phyloP scores from a whole-genome alignment of 2,329 filamentous ascomycete genomes.

The Aspergillus alliaceus region DNA sequence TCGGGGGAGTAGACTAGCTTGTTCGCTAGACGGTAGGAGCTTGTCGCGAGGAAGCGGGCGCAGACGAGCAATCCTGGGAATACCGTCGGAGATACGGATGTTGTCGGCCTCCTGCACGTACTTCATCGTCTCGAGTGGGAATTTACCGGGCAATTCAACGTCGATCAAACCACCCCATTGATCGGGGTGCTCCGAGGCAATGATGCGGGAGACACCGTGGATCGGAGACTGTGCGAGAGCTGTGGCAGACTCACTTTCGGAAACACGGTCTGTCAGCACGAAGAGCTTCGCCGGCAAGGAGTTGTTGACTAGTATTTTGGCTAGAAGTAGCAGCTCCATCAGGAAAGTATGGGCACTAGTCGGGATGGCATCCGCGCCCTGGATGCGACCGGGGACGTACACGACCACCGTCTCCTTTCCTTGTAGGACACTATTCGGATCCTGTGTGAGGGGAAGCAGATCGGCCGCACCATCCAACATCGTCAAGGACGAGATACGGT shows the following conservation, averaged over 20 bases:
- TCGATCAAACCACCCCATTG: conserved; percentile 42
- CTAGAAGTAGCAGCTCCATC: background rate
- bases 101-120: conserved; percentile 42
- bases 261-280: conserved; percentile 27
- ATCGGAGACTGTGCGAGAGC: conserved; percentile 37
- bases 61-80: conserved; percentile 34
- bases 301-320: background rate
- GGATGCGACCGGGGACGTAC: background rate
- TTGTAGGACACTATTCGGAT: background rate
- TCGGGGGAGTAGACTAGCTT: background rate
- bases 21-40: background rate
- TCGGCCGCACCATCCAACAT: background rate
- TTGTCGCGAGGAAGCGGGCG: conserved; percentile 14
- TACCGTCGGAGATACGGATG: conserved; percentile 39
- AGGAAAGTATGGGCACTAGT: background rate
- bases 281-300: background rate
- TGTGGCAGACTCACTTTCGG: conserved; percentile 24
- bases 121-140: conserved; percentile 38
- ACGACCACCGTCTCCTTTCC: background rate
- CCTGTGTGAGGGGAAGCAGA: background rate
- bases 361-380: background rate
- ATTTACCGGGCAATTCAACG: conserved; percentile 23
- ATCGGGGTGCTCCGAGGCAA: conserved; percentile 40
- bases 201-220: conserved; percentile 39
- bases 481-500: no score